Evolutionary conservation across 2,329 filamentous ascomycete species (phyloP).

Genomic region (Grosmannia huntii): DNA sequence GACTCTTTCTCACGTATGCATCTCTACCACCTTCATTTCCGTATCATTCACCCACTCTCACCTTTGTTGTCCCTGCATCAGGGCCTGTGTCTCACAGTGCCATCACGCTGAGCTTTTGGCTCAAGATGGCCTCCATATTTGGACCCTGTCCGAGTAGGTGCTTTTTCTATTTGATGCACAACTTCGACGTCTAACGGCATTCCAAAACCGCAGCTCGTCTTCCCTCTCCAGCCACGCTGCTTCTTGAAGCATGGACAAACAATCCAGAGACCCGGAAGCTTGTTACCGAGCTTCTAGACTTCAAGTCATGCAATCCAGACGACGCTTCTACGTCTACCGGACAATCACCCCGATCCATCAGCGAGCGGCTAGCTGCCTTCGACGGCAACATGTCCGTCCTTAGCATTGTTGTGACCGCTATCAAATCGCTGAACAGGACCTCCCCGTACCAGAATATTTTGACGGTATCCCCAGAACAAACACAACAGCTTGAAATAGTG

Average conservation of each 20-base stretch:
- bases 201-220: constrained; percentile 3
- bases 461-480: background rate
- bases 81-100: background rate
- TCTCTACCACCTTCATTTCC: background rate
- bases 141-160: constrained; percentile 7
- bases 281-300: constrained; percentile 1
- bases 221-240: constrained; percentile 6
- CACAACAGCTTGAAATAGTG: background rate
- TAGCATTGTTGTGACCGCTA: constrained; percentile 6
- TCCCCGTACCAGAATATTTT: constrained; percentile 1
- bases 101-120: background rate
- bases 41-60: background rate
- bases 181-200: background rate
- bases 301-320: background rate
- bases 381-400: constrained; percentile 8
- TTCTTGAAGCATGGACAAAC: constrained; percentile 11
- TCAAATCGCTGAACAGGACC: constrained; percentile 5
- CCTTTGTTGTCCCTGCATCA: background rate
- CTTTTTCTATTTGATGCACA: no score
- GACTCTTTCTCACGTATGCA: background rate
- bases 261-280: constrained; percentile 5
- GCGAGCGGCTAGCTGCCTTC: constrained; percentile 5
- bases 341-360: background rate
- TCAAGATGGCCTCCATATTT: constrained; percentile 9
- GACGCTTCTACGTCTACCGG: no score